Conservation (phyloP, 2,329 filamentous ascomycete species). For the Penicillium sp. region DNA sequence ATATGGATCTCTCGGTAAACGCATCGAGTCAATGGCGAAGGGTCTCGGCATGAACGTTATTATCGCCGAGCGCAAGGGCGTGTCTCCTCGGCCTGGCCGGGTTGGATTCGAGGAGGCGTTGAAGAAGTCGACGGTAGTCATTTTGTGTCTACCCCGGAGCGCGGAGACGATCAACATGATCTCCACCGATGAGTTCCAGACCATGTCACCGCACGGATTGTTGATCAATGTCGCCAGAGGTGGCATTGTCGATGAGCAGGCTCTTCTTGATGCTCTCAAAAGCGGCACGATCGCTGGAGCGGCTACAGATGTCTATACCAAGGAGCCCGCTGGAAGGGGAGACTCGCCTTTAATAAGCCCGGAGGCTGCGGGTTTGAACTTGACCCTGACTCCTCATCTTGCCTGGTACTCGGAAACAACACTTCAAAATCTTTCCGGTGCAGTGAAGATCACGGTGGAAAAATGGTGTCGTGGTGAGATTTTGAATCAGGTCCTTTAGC, state of each 20-base stretch:
- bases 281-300: slow-evolving; percentile 48
- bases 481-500: slow-evolving; percentile 7
- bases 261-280: slow-evolving; percentile 47
- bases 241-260: slow-evolving; percentile 53
- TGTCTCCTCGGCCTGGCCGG: slow-evolving; percentile 12
- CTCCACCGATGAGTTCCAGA: slow-evolving; percentile 40
- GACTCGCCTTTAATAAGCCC: slow-evolving; percentile 41
- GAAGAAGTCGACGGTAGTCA: slow-evolving; percentile 29
- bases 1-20: slow-evolving; percentile 49
- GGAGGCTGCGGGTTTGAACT: slow-evolving; percentile 47
- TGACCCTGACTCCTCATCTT: slow-evolving; percentile 54
- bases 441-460: slow-evolving; percentile 12
- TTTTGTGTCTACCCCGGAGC: slow-evolving; percentile 31
- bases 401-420: slow-evolving; percentile 55
- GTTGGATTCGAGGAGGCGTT: slow-evolving; percentile 33
- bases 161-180: slow-evolving; percentile 35
- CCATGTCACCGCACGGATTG: slow-evolving; percentile 43
- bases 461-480: slow-evolving; percentile 13
- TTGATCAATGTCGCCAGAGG: slow-evolving; percentile 53
- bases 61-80: slow-evolving; percentile 49
- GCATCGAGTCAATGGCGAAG: slow-evolving; percentile 32
- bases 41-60: slow-evolving; percentile 52
- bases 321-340: slow-evolving; percentile 48
- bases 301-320: slow-evolving; percentile 48
- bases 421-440: slow-evolving; percentile 45